Evolutionary conservation across 73 alveolate genomes (phyloP).

Genomic region (Paramecium biaurelia): DNA sequence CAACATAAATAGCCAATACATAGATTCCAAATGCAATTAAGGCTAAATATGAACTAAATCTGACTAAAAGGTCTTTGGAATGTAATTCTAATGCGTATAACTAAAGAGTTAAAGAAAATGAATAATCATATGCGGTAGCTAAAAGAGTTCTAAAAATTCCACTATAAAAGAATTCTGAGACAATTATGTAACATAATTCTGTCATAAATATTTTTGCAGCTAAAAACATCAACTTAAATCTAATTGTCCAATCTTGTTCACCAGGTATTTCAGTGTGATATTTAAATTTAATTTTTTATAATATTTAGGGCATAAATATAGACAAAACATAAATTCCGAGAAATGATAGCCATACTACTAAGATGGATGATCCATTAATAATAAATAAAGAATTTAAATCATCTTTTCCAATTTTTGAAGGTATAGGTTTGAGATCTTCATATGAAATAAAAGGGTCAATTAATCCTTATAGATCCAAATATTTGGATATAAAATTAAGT

Average conservation of each 20-base stretch:
- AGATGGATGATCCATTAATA: background rate
- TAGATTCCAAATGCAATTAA: background rate
- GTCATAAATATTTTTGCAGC: background rate
- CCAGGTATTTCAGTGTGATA: background rate
- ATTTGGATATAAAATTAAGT: background rate
- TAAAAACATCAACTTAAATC: background rate
- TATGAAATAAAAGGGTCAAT: background rate
- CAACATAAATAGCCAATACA: background rate
- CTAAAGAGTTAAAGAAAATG: background rate
- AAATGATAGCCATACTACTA: background rate
- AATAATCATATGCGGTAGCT: constrained; percentile 8
- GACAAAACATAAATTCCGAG: background rate
- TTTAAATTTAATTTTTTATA: background rate
- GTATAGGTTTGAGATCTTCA: background rate
- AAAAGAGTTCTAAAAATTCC: background rate
- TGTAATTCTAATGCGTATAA: background rate
- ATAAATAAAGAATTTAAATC: background rate
- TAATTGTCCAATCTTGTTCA: background rate
- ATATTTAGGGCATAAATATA: background rate
- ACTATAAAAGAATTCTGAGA: background rate
- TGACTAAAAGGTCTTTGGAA: background rate
- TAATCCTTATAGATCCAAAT: background rate
- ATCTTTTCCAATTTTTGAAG: background rate
- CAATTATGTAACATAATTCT: background rate
- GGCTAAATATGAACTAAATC: background rate